Evolutionary conservation across 2,329 filamentous ascomycete genomes (phyloP).

Genomic region (Phyllosticta citribraziliensis): DNA sequence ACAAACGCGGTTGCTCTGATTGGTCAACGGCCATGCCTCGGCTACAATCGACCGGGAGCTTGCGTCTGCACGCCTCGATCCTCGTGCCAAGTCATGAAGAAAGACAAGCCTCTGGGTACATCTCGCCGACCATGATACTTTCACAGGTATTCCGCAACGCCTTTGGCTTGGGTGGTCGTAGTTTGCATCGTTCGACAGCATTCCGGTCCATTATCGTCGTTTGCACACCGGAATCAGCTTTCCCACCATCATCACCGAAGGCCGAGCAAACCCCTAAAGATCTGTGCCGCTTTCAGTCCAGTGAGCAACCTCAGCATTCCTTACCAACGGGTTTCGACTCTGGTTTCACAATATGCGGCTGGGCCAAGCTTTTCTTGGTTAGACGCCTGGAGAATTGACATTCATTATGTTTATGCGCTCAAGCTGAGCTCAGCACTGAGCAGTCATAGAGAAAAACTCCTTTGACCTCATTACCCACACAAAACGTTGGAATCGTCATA

Average conservation of each 20-base stretch:
- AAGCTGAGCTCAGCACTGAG: not conserved
- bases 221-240: not conserved
- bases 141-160: not conserved
- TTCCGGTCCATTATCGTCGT: not conserved
- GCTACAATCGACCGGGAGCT: not conserved
- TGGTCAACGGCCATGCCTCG: slow-evolving; percentile 10
- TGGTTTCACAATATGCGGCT: not conserved
- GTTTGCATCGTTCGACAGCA: not conserved
- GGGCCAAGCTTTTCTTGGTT: not conserved
- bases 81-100: slow-evolving; percentile 7
- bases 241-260: not conserved
- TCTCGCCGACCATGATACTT: not conserved
- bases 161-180: not conserved
- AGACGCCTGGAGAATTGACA: not conserved
- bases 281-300: not conserved
- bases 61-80: slow-evolving; percentile 9
- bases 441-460: not conserved
- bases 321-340: not conserved
- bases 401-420: not conserved
- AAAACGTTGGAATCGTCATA: not conserved
- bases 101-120: not conserved
- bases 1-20: slow-evolving; percentile 6
- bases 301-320: not conserved
- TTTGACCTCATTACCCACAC: too few species aligned
- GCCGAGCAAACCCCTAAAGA: not conserved